These are phyloP conservation scores for Triangularia verruculosa DNA, from an alignment of 2,329 filamentous ascomycete genomes.

Conservation along the genomic window DNA sequence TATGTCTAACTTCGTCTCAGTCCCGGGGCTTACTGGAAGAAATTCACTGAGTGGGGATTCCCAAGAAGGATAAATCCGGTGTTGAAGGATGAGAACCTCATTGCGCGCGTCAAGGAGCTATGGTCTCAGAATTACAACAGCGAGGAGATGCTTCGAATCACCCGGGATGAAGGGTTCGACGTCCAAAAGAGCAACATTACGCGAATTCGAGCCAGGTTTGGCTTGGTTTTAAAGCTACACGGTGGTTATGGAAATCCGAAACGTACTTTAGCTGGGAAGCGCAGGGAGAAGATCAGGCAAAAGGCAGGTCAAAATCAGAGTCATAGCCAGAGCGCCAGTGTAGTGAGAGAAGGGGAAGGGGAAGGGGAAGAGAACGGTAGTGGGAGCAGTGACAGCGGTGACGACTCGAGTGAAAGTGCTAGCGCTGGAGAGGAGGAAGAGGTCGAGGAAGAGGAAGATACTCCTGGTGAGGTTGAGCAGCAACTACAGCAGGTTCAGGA, in stretches of 20 bases:
- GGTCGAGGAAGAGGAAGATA: not conserved
- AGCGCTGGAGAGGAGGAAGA: slow-evolving; percentile 4
- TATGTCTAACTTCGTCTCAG: slow-evolving; percentile 12
- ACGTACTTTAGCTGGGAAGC: slow-evolving; percentile 38
- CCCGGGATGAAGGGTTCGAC: slow-evolving; percentile 66
- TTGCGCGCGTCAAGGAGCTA: slow-evolving; percentile 68
- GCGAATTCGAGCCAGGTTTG: slow-evolving; percentile 64
- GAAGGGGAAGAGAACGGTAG: slow-evolving; percentile 10
- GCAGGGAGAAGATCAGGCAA: slow-evolving; percentile 14
- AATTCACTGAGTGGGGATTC: slow-evolving; percentile 76
- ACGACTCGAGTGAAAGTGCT: not conserved
- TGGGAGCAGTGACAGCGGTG: not conserved
- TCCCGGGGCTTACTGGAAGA: slow-evolving; percentile 75
- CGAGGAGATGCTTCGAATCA: slow-evolving; percentile 70
- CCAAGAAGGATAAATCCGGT: slow-evolving; percentile 66
- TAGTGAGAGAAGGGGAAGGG: slow-evolving; percentile 10
- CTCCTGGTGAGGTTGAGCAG: not conserved
- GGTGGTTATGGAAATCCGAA: slow-evolving; percentile 45
- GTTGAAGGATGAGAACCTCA: slow-evolving; percentile 65
- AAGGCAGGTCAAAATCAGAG: slow-evolving; percentile 1
- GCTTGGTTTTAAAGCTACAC: slow-evolving; percentile 62
- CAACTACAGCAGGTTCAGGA: slow-evolving; percentile 9
- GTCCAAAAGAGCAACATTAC: slow-evolving; percentile 70
- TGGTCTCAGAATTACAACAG: slow-evolving; percentile 68
- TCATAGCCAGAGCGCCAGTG: slow-evolving; percentile 3